A percentile compares a stretch with the other conserved stretches of the same genome.
Evolutionary conservation across 768 basidiomycete species (phyloP).

Genomic region (Fistulinella prunicolor): DNA sequence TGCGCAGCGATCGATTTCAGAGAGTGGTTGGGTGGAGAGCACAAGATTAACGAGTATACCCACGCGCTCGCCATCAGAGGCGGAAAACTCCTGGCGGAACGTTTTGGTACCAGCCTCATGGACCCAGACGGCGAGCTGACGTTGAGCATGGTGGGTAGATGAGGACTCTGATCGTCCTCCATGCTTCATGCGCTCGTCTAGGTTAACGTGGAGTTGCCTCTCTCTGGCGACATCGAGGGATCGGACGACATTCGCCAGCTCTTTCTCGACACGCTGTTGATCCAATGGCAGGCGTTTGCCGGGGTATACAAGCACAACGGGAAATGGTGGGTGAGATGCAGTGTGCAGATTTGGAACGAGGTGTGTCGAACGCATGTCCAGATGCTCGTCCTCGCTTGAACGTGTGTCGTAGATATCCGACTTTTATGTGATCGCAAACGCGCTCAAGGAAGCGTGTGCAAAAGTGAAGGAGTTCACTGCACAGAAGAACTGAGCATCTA

Average conservation of each 20-base stretch:
- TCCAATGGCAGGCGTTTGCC: conserved; percentile 20
- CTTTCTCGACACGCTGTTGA: conserved; percentile 16
- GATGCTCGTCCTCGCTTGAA: background rate
- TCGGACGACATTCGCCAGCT: conserved; percentile 12
- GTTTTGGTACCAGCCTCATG: conserved; percentile 61
- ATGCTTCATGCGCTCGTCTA: conserved; percentile 6
- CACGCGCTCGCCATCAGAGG: conserved; percentile 66
- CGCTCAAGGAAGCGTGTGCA: conserved; percentile 23
- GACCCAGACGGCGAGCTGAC: conserved; percentile 61
- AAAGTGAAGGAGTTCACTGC: conserved; percentile 11
- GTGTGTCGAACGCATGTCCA: conserved; percentile 12
- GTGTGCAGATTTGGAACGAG: conserved; percentile 33
- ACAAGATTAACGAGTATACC: conserved; percentile 66
- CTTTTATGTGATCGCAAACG: conserved; percentile 28
- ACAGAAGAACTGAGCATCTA: background rate
- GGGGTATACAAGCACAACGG: conserved; percentile 22
- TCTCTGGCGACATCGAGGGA: conserved; percentile 25
- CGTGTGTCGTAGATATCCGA: conserved; percentile 28
- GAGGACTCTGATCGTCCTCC: background rate
- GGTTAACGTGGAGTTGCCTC: conserved; percentile 43
- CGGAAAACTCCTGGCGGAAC: conserved; percentile 54
- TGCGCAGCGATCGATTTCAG: conserved; percentile 68
- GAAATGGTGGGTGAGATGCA: conserved; percentile 34
- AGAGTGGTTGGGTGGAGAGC: conserved; percentile 70
- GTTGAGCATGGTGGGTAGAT: conserved; percentile 57